Evolutionary conservation across 1,284 basidiomycete species (phyloP).

Genomic region (Hemileia vastatrix): DNA sequence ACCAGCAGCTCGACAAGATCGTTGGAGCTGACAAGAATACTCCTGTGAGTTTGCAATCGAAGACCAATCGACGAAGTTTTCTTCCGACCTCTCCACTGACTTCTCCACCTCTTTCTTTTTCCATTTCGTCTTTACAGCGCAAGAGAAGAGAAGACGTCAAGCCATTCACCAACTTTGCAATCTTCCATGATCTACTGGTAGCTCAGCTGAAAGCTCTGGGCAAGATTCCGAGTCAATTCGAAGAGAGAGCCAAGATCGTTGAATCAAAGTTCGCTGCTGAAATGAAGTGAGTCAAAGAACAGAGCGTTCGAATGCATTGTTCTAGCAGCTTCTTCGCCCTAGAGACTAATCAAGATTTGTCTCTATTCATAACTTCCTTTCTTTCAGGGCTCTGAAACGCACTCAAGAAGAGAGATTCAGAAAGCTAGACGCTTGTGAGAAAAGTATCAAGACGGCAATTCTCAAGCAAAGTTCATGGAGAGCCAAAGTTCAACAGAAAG

Average conservation of each 20-base stretch:
- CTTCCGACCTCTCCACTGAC: too few species aligned
- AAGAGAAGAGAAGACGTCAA: slow-evolving; percentile 54
- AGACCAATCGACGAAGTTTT: background rate
- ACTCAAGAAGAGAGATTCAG: too few species aligned
- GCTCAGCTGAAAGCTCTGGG: slow-evolving; percentile 70
- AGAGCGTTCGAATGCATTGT: too few species aligned
- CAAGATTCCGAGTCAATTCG: slow-evolving; percentile 73
- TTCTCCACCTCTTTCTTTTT: too few species aligned
- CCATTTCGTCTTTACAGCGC: slow-evolving; percentile 22
- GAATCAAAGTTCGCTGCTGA: slow-evolving; percentile 64
- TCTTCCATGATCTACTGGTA: slow-evolving; percentile 88
- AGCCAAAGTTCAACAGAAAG: too few species aligned
- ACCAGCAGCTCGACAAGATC: slow-evolving; percentile 89
- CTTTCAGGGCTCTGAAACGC: too few species aligned
- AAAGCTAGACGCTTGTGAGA: too few species aligned
- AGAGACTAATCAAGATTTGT: too few species aligned
- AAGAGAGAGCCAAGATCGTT: slow-evolving; percentile 68
- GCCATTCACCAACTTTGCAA: slow-evolving; percentile 77
- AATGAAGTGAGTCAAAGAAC: slow-evolving; percentile 50
- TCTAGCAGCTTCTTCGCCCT: too few species aligned
- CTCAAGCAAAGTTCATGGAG: too few species aligned
- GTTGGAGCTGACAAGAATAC: slow-evolving; percentile 76
- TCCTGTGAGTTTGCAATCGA: slow-evolving; percentile 52
- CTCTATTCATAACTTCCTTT: too few species aligned
- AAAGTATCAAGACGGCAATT: too few species aligned